phyloP scores from a whole-genome alignment of 805 yeast species.

The Candida maesae region DNA sequence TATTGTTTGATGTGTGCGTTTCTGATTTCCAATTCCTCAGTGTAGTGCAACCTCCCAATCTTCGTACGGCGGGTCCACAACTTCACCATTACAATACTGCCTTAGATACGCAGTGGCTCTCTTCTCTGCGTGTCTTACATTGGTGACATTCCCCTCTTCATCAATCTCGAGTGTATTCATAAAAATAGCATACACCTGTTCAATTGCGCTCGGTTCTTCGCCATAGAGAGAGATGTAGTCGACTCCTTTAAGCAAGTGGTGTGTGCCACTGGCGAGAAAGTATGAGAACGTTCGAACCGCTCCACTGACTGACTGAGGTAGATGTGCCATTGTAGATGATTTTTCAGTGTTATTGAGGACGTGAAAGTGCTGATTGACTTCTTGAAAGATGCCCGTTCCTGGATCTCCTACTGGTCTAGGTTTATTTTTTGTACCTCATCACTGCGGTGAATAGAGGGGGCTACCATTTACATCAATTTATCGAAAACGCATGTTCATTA shows the following conservation, averaged over 20 bases:
- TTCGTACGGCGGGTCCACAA: not conserved
- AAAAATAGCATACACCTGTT: constrained; percentile 7
- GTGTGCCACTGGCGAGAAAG: constrained; percentile 7
- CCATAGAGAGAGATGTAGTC: constrained; percentile 5
- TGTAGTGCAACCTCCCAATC: constrained; percentile 5
- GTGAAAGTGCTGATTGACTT: no score
- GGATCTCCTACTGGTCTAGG: no score
- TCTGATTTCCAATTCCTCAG: no score
- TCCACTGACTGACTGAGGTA: not conserved
- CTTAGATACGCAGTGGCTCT: constrained; percentile 7
- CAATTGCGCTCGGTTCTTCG: constrained; percentile 9
- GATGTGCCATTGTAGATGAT: not conserved
- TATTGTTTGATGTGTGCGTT: no score
- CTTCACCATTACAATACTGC: constrained; percentile 1
- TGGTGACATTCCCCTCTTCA: constrained; percentile 1
- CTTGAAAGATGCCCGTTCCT: no score
- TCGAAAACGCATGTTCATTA: no score
- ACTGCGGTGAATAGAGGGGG: no score
- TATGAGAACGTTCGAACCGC: constrained; percentile 7
- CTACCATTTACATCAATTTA: no score
- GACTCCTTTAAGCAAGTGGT: constrained; percentile 2
- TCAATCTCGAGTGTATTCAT: constrained; percentile 5
- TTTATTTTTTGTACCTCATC: no score
- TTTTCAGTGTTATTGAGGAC: no score
- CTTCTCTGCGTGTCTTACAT: constrained; percentile 4